Evolutionary conservation across 169 alveolate species (phyloP), one percentile per base, ranked within the genome.

Genomic region (Fabrea salina): DNA sequence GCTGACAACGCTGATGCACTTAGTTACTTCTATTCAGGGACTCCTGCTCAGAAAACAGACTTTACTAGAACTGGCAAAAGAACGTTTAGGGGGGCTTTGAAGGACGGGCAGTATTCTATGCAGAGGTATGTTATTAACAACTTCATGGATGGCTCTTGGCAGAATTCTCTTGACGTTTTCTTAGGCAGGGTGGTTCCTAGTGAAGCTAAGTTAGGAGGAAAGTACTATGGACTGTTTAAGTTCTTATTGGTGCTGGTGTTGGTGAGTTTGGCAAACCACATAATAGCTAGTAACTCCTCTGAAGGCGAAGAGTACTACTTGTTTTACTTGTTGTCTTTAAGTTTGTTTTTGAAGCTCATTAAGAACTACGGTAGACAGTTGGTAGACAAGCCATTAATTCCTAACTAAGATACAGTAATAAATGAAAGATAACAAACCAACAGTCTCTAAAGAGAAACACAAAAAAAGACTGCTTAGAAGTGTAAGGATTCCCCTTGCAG

Each of bases 31-130:
- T 96, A 96, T 84, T 76, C 97, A 13, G 98, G 98, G 13, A 94
- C 98, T 7, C 96, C 96, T 11, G 98, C 98, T 3, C 83, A 93
- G 50, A 96, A 96, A 78, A 93, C 97, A 37, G 98, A 94, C 84
- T 94, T 94, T 86, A 95, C 97, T 0, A 82, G 97, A 72, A 91
- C 95, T 35, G 98, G 98, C 19, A 93, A 90, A 81, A 87, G 98
- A 85, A 94, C 97, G 3, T 47, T 58, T 30, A 53, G 80, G 50
- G 98, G 98, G 5, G 91, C 91, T 47, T 43, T 96, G 30, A 53
- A 81, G 32, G 98, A 96, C 83, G 96, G 96, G 0, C 53, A 76
- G 22, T 84, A 93, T 79, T 80, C 94, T 41, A 44, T 86, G 8
- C 41, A 66, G 19, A 87, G 97, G 85, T 93, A 90, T 82, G 80